These are phyloP conservation scores for Takashimella tepidaria DNA, from an alignment of 1,284 basidiomycete genomes.

Conservation along the genomic window DNA sequence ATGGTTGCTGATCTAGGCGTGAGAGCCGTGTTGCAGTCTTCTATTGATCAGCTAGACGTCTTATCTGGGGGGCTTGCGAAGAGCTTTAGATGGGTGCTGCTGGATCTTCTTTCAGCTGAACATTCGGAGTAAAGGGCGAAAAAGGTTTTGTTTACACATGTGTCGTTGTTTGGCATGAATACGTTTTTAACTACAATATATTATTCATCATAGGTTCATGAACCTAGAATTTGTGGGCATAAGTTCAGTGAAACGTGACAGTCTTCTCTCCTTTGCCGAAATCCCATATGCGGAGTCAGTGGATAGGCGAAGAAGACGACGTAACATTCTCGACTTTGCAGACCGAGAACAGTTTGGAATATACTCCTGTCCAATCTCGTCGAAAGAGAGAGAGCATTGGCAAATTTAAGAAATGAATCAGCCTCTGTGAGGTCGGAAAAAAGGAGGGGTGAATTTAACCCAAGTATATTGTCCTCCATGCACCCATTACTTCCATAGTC, in stretches of 20 bases:
- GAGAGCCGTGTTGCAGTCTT: constrained; percentile 8
- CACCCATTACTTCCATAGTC: neutral
- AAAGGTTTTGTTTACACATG: too few relatives aligned
- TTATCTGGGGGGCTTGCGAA: constrained; percentile 20
- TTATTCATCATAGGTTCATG: too few relatives aligned
- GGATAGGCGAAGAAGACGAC: constrained; percentile 28
- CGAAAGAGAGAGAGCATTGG: too few relatives aligned
- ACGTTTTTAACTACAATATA: too few relatives aligned
- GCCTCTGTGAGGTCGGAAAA: too few relatives aligned
- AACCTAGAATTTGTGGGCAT: constrained; percentile 16
- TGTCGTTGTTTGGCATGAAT: too few relatives aligned
- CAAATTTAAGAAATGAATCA: too few relatives aligned
- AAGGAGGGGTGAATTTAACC: too few relatives aligned
- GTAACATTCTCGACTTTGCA: constrained; percentile 14
- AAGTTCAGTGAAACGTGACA: constrained; percentile 15
- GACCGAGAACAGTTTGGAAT: constrained; percentile 19
- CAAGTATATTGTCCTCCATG: neutral
- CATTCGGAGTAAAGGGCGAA: neutral
- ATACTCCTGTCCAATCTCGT: too few relatives aligned
- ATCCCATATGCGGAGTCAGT: constrained; percentile 17
- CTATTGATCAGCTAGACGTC: constrained; percentile 12
- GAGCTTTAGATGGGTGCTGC: constrained; percentile 16
- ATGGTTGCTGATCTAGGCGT: constrained; percentile 5
- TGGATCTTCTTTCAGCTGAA: constrained; percentile 4
- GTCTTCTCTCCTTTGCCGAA: constrained; percentile 21